Evolutionary conservation across 2,329 filamentous ascomycete species (phyloP).

Genomic region (Pyricularia sp.): DNA sequence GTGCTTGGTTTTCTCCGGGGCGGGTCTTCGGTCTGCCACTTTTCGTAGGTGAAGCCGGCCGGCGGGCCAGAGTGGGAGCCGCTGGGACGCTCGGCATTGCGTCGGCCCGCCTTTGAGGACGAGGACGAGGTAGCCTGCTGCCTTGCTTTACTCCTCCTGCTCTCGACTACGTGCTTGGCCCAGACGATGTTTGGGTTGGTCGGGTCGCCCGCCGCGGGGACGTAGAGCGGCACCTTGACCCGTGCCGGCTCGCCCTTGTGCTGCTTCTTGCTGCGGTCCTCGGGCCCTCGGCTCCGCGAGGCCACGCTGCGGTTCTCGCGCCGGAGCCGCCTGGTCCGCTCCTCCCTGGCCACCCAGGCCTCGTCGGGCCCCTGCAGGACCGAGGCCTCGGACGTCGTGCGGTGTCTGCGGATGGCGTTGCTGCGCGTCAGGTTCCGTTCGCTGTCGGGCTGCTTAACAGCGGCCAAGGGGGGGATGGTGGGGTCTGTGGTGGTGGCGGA

Average conservation of each 20-base stretch:
- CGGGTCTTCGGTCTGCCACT: not conserved
- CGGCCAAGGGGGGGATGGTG: not conserved
- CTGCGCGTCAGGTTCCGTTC: not conserved
- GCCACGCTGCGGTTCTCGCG: not conserved
- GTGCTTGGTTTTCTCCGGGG: not conserved
- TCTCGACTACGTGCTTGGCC: not conserved
- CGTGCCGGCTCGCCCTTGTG: not conserved
- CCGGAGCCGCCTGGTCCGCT: not conserved
- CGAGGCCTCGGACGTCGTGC: not conserved
- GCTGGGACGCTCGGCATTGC: not conserved
- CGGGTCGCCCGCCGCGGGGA: not conserved
- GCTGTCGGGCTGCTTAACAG: not conserved
- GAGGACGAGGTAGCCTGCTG: not conserved
- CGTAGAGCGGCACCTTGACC: not conserved
- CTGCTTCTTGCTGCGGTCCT: conserved; percentile 7
- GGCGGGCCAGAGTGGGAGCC: not conserved
- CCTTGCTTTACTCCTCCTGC: too few species aligned
- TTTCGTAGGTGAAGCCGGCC: not conserved
- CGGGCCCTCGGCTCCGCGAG: not conserved
- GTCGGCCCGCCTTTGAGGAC: not conserved
- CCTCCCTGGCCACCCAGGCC: not conserved
- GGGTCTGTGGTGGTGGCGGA: not conserved
- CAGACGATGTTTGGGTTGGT: not conserved
- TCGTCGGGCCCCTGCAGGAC: not conserved
- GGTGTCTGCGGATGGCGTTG: not conserved